Conservation (phyloP, 352 stramenopile species). For the Pythium coloratum region DNA sequence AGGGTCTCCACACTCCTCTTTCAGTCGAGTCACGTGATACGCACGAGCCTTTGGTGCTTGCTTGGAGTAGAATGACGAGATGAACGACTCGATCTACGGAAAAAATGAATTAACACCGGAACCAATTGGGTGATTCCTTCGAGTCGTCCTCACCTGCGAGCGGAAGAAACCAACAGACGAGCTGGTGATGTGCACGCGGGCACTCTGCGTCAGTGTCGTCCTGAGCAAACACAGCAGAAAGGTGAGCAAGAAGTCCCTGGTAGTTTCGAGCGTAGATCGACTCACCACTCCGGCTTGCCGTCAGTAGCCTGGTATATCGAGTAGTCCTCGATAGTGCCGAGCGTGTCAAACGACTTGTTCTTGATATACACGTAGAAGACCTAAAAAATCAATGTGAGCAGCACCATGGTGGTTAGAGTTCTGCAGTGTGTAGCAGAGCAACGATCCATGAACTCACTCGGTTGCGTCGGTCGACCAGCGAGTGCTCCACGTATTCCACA, state of each 20-base stretch:
- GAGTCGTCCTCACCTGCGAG: conserved; percentile 40
- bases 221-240: conserved; percentile 25
- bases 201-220: conserved; percentile 69
- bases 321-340: conserved; percentile 77
- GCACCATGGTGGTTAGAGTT: no score
- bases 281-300: conserved; percentile 47
- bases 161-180: conserved; percentile 76
- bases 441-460: conserved; percentile 34
- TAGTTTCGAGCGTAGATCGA: not conserved
- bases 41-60: conserved; percentile 53
- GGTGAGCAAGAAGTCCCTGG: not conserved
- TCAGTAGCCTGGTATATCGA: conserved; percentile 48
- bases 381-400: conserved; percentile 22
- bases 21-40: conserved; percentile 61
- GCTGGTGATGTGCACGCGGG: conserved; percentile 67
- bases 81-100: conserved; percentile 68
- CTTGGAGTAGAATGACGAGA: conserved; percentile 67
- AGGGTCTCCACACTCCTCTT: conserved; percentile 55
- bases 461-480: conserved; percentile 72
- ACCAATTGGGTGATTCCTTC: not conserved
- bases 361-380: conserved; percentile 79
- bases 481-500: conserved; percentile 78
- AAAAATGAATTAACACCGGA: not conserved
- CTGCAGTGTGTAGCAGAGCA: no score
- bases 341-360: conserved; percentile 68